Evolutionary conservation across 306 rosid species (phyloP).

Genomic region (Cotoneaster glaucophyllus): DNA sequence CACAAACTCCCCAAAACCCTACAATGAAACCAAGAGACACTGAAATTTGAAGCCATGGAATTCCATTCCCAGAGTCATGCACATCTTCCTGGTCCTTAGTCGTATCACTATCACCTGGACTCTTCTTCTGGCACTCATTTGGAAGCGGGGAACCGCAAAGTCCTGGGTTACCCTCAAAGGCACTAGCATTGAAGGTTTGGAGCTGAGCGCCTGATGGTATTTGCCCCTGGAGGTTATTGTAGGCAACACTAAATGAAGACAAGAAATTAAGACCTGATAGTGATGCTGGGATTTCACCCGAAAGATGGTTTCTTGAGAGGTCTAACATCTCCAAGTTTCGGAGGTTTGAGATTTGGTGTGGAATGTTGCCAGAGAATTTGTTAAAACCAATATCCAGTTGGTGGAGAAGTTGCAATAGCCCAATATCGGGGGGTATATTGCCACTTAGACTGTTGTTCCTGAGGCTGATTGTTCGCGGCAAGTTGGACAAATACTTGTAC

Average conservation of each 20-base stretch:
- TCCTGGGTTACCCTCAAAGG: not conserved
- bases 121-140: not conserved
- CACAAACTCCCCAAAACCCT: constrained; percentile 3
- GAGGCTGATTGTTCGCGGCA: not conserved
- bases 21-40: not conserved
- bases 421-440: not conserved
- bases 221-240: not conserved
- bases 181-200: not conserved
- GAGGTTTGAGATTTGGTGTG: not conserved
- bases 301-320: not conserved
- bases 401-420: not conserved
- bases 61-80: not conserved
- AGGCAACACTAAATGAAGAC: not conserved
- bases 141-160: not conserved
- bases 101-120: not conserved
- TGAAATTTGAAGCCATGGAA: not conserved
- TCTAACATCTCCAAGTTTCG: not conserved
- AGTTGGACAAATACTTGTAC: not conserved
- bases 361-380: not conserved
- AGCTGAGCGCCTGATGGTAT: not conserved
- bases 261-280: not conserved
- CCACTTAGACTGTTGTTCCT: not conserved
- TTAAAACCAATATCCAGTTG: not conserved
- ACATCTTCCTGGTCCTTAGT: not conserved
- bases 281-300: not conserved